These are phyloP conservation scores for Lodderomyces parapsilosis DNA, from an alignment of 1,139 yeast genomes.

Conservation along the genomic window DNA sequence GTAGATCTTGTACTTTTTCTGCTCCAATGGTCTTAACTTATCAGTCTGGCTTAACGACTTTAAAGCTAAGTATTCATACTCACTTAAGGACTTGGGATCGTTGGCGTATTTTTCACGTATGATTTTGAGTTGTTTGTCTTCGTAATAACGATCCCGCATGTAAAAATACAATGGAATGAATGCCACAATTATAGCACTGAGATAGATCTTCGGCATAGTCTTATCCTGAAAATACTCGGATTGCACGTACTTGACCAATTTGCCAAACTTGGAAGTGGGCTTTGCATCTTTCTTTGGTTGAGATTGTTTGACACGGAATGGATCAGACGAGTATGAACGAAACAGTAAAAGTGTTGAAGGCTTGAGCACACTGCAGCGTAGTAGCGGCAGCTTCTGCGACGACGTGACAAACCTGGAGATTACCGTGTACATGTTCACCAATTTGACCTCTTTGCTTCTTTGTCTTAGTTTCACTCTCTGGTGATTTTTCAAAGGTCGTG, in stretches of 20 bases:
- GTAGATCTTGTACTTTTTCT: constrained; percentile 51
- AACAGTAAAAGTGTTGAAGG: neutral
- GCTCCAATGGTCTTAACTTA: constrained; percentile 55
- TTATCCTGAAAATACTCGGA: constrained; percentile 35
- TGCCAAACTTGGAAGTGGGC: constrained; percentile 36
- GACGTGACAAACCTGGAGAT: neutral
- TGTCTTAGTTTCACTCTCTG: neutral
- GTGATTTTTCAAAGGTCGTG: neutral
- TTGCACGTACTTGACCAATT: constrained; percentile 40
- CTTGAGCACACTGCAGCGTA: neutral
- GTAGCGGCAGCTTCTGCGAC: neutral
- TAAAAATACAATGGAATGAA: constrained; percentile 61
- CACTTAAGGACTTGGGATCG: constrained; percentile 45
- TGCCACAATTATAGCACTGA: constrained; percentile 57
- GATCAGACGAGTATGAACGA: constrained; percentile 21
- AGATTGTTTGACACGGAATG: constrained; percentile 32
- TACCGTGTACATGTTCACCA: neutral
- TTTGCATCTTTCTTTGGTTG: constrained; percentile 22
- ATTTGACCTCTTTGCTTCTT: too few species aligned
- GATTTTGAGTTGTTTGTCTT: constrained; percentile 59
- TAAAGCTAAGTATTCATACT: constrained; percentile 62
- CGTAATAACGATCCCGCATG: constrained; percentile 64
- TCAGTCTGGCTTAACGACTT: constrained; percentile 50
- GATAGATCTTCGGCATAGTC: constrained; percentile 47
- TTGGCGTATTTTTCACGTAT: constrained; percentile 42